phyloP scores from a whole-genome alignment of 176 grass and related monocot species.

The Musa acuminata region DNA sequence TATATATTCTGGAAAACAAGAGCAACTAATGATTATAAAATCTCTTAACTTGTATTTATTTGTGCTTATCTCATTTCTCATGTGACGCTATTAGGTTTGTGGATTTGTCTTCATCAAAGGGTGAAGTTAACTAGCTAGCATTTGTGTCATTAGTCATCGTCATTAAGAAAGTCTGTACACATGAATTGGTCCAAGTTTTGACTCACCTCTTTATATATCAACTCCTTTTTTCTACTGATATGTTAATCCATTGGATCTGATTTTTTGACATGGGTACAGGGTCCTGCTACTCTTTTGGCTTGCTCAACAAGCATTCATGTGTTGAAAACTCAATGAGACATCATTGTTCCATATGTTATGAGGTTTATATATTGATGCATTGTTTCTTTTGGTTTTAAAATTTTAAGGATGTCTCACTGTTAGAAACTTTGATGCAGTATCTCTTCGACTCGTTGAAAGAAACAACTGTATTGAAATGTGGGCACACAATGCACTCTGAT shows the following conservation, averaged over 20 bases:
- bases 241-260: neutral
- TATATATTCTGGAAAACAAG: too few species aligned
- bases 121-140: too few species aligned
- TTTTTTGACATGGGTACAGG: conserved; percentile 20
- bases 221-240: too few species aligned
- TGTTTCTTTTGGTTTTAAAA: conserved; percentile 3
- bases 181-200: neutral
- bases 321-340: conserved; percentile 87
- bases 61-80: too few species aligned
- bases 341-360: conserved; percentile 84
- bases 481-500: conserved; percentile 73
- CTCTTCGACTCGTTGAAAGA: conserved; percentile 77
- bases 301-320: conserved; percentile 61
- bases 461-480: conserved; percentile 62
- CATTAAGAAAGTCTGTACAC: too few species aligned
- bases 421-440: conserved; percentile 38
- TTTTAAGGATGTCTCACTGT: conserved; percentile 13
- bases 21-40: too few species aligned
- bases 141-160: too few species aligned
- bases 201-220: neutral
- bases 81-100: too few species aligned
- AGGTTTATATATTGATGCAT: conserved; percentile 29
- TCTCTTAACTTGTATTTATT: too few species aligned
- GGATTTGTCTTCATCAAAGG: too few species aligned
- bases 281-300: conserved; percentile 65